Percentiles rank a stretch among this genome's conserved stretches.
These are phyloP conservation scores for Malassezia arunalokei DNA, from an alignment of 1,284 basidiomycete species.

Conservation along the genomic window DNA sequence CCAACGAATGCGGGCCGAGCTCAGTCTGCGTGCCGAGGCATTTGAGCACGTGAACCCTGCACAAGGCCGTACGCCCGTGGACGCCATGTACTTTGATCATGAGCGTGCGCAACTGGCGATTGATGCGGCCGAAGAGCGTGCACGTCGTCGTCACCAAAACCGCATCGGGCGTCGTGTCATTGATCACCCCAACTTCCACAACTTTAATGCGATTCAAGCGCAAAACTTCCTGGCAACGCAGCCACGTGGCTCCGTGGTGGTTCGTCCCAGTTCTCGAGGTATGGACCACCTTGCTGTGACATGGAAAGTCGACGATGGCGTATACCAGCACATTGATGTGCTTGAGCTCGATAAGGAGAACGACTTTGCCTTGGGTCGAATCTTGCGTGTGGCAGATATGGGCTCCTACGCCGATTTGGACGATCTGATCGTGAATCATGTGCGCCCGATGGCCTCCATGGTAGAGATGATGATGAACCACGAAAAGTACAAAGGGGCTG, in stretches of 20 bases:
- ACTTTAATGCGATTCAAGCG: slow-evolving; percentile 80
- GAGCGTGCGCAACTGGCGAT: slow-evolving; percentile 59
- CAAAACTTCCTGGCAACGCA: slow-evolving; percentile 79
- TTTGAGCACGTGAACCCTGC: slow-evolving; percentile 57
- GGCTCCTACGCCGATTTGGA: slow-evolving; percentile 86
- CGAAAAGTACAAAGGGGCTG: slow-evolving; percentile 84
- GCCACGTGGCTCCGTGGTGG: slow-evolving; percentile 63
- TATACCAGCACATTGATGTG: slow-evolving; percentile 96
- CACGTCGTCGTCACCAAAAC: slow-evolving; percentile 66
- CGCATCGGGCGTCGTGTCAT: slow-evolving; percentile 60
- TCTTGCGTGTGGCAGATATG: slow-evolving; percentile 63
- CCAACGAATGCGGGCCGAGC: slow-evolving; percentile 58
- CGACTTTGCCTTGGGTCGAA: slow-evolving; percentile 57
- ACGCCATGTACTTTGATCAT: slow-evolving; percentile 59
- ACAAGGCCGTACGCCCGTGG: slow-evolving; percentile 56
- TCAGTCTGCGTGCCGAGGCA: slow-evolving; percentile 65
- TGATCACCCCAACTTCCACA: slow-evolving; percentile 97
- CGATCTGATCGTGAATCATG: slow-evolving; percentile 92
- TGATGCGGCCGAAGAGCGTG: slow-evolving; percentile 62
- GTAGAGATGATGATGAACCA: slow-evolving; percentile 90
- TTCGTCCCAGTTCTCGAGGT: slow-evolving; percentile 90
- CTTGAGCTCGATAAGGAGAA: slow-evolving; percentile 66
- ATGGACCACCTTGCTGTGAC: slow-evolving; percentile 88
- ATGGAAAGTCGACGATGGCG: slow-evolving; percentile 94
- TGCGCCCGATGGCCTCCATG: slow-evolving; percentile 82